phyloP scores from a whole-genome alignment of 306 rosid species.

The Quercus aquifolioides region DNA sequence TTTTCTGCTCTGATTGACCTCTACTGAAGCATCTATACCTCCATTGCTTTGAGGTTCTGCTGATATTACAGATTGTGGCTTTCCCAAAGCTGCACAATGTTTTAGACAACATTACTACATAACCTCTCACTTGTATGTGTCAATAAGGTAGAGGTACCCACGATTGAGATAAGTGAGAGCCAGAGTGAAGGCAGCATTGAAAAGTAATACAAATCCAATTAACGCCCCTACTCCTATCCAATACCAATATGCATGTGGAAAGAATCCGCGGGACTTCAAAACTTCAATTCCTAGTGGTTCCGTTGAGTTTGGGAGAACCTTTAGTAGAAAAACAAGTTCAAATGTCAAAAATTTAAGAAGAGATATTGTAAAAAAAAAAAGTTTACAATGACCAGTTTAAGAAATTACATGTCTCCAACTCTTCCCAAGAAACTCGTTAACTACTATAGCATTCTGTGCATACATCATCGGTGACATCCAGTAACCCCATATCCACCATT shows the following conservation, averaged over 20 bases:
- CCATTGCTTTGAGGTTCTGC: slow-evolving; percentile 22
- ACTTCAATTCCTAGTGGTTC: slow-evolving; percentile 41
- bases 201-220: slow-evolving; percentile 34
- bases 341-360: background rate
- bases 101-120: background rate
- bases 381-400: slow-evolving; percentile 2
- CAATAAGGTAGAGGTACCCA: slow-evolving; percentile 33
- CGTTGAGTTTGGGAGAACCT: slow-evolving; percentile 28
- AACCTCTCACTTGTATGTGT: background rate
- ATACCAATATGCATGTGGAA: slow-evolving; percentile 46
- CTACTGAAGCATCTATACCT: background rate
- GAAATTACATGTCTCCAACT: slow-evolving; percentile 51
- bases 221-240: slow-evolving; percentile 55
- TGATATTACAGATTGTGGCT: slow-evolving; percentile 23
- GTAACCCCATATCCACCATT: slow-evolving; percentile 60
- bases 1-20: slow-evolving; percentile 16
- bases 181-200: slow-evolving; percentile 27
- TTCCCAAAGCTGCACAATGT: slow-evolving; percentile 32
- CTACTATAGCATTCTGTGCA: slow-evolving; percentile 52
- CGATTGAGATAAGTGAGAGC: slow-evolving; percentile 45
- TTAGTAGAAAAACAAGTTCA: background rate
- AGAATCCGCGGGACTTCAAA: slow-evolving; percentile 46
- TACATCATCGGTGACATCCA: slow-evolving; percentile 62
- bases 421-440: slow-evolving; percentile 58
- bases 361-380: background rate